Evolutionary conservation across 2,329 filamentous ascomycete species (phyloP), one percentile per base, ranked within the genome.

Genomic region (Septoria linicola): DNA sequence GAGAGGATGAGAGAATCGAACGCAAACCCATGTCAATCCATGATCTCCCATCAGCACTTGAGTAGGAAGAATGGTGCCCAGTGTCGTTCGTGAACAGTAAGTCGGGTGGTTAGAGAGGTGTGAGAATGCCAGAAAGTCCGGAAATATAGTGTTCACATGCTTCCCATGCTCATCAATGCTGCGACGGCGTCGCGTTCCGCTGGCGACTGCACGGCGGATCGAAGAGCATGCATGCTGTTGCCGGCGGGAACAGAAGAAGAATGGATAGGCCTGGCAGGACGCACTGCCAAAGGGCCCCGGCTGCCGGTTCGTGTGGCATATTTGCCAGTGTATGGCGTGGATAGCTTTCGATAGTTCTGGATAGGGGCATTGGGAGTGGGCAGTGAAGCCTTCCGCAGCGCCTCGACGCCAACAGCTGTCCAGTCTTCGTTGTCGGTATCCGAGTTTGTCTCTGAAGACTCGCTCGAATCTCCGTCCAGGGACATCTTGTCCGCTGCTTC

Each of bases 401-500:
- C 88, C 48, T 87, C 89, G 23, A 91, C 89, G 48, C 90, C 92
- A 56, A 96, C 87, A 45, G 87, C 83, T 40, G 88, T 89, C 91
- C 92, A 96, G 72, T 97, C 91, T 71, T 97, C 92, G 67, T 96
- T 89, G 67, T 97, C 93, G 19, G 93, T 97, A 53, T 88, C 81
- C 10, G 96, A 89, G 57, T 75, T 71, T 23, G 59, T 45, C 8
- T 59, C 60, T 13, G 60, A 60, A 14, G 60, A 60, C 27, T 53
- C 42, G 23, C 47, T 46, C 11, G 58, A 64, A 25, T 59, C 55
- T 14, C 87, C 79, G 64, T 88, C 87, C 41, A 89, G 80, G 55
- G 91, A 96, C 92, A 97, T 97, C 70, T 91, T 92, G 72, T 97
- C 92, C 30, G 88, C 91, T 70, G 95, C 90, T 63, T 91, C 80